Base-by-base conservation (phyloP, 495 filamentous ascomycete genomes). In the Aspergillus sparsus region DNA sequence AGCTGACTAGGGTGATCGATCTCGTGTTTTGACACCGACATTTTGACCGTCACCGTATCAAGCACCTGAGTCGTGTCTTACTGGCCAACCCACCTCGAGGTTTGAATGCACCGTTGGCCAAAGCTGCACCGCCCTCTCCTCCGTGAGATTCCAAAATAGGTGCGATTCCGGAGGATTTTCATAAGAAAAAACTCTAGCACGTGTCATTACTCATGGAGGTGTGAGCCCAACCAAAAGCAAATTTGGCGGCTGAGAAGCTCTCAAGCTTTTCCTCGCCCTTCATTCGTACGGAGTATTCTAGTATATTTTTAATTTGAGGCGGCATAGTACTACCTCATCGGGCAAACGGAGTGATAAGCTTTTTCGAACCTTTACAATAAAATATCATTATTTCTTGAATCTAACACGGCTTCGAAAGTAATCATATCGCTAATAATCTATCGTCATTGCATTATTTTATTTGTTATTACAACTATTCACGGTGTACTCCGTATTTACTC, bases 401-500 rank as follows among this genome's bases (percentile, higher is more conserved):
- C 21, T 1, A 3, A 27, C 21, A 27, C 1, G 21, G 21, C 3
- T 3, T 27, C 21, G 21, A 27, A 27, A 27, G 21, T 27, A 27
- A 27, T 27, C 1, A 27, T 27, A 27, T 27, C 21, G 21, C 21
- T 27, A 27, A 1, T 27, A 3, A 27, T 1, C 21, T 27, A 27
- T 42, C 12, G 39, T 42, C 39, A 42, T 13, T 11, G 37, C 5
- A 13, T 51, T 1, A 33, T 51, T 31, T 5, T 12, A 9, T 31
- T 32, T 50, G 32, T 50, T 2, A 33, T 33, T 50, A 13, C 18
- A 15, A 9, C 34, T 51, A 51, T 51, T 51, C 49, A 51, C 49
- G 15, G 44, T 21, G 44, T 47, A 47, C 12, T 47, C 15, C 12
- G 44, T 16, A 47, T n/a, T 47, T 47, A 47, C 44, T 47, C 49